Base-by-base conservation (phyloP, 805 yeast genomes). In the Wickerhamomyces canadensis region DNA sequence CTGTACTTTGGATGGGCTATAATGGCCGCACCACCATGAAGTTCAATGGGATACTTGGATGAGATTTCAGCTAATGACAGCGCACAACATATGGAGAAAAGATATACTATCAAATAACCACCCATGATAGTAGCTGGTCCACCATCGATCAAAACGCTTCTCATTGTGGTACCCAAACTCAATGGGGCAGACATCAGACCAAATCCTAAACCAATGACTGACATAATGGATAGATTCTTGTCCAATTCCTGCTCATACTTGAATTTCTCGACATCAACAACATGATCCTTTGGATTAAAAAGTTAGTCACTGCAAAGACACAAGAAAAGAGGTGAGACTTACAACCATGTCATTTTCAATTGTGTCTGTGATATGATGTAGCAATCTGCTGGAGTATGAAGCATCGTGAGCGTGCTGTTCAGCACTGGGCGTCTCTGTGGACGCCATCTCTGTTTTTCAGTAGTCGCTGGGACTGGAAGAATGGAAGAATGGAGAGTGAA, bases 121-220 rank as follows among this genome's bases (percentile, higher is more conserved):
- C 80, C 77, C 31, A 84, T 62, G 30, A 84, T 79, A 0, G 93
- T 81, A 12, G 78, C 77, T 36, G 82, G 80, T 1, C 88, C 87
- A 8, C 94, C 95, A 58, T 83, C 84, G 9, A 78, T 68, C 36
- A 84, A 61, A 4, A 85, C 82, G 22, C 80, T 79, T 51, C 80
- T 76, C 55, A 84, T 65, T 1, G 88, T 82, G 4, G 86, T 76
- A 9, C 87, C 76, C 48, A 84, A 70, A 1, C 91, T 88, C 48
- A 83, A 70, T 0, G 89, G 91, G 0, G 86, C 89, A 29, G 86
- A 84, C 89, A 84, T 82, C 23, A 84, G 61, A 1, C 88, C 78
- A 54, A 84, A 83, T 0, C 93, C 91, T 18, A 84, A 62, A 4
- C 93, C 95, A 17, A 84, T 74, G 31, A 84, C 76, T 0, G 89